Conservation (phyloP, 768 basidiomycete genomes). For the Phanerochaete sordida region DNA sequence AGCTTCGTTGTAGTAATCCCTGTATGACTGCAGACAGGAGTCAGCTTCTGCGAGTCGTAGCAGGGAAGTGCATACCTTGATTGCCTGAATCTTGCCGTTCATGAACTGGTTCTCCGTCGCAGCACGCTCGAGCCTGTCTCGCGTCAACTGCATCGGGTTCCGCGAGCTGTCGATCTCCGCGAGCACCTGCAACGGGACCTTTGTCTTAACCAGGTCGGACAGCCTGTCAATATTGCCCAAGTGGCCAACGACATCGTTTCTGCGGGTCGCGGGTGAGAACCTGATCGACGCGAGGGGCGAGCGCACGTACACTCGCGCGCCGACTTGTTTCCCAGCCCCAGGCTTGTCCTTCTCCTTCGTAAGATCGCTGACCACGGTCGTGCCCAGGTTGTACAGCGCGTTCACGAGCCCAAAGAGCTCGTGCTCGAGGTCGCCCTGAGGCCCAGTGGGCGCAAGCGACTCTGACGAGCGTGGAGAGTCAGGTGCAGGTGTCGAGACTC, state of each 20-base stretch:
- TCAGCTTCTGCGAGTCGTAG: not conserved
- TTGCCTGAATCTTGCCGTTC: slow-evolving; percentile 82
- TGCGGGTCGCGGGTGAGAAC: slow-evolving; percentile 25
- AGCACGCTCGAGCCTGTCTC: slow-evolving; percentile 75
- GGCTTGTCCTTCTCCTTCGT: slow-evolving; percentile 76
- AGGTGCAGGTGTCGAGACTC: slow-evolving; percentile 31
- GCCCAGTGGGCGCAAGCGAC: slow-evolving; percentile 65
- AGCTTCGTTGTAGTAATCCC: slow-evolving; percentile 62
- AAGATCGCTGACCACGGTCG: slow-evolving; percentile 79
- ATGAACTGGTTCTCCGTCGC: slow-evolving; percentile 91
- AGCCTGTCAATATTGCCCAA: slow-evolving; percentile 65
- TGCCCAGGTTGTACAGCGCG: slow-evolving; percentile 76
- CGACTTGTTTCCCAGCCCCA: slow-evolving; percentile 67
- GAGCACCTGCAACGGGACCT: slow-evolving; percentile 73
- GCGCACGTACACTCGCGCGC: slow-evolving; percentile 60
- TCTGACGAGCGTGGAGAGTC: slow-evolving; percentile 71
- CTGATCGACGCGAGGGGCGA: not conserved
- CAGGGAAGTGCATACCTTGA: slow-evolving; percentile 43
- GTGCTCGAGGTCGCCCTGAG: slow-evolving; percentile 71
- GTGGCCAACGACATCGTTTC: slow-evolving; percentile 73
- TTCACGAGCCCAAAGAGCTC: slow-evolving; percentile 76
- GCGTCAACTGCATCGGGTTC: slow-evolving; percentile 80
- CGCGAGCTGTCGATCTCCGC: slow-evolving; percentile 76
- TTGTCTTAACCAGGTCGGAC: slow-evolving; percentile 55
- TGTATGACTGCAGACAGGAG: slow-evolving; percentile 55